Percentiles rank a stretch among this genome's conserved stretches.
Conservation (phyloP, 1,139 yeast genomes). For the Candida pseudoviswanathii region DNA sequence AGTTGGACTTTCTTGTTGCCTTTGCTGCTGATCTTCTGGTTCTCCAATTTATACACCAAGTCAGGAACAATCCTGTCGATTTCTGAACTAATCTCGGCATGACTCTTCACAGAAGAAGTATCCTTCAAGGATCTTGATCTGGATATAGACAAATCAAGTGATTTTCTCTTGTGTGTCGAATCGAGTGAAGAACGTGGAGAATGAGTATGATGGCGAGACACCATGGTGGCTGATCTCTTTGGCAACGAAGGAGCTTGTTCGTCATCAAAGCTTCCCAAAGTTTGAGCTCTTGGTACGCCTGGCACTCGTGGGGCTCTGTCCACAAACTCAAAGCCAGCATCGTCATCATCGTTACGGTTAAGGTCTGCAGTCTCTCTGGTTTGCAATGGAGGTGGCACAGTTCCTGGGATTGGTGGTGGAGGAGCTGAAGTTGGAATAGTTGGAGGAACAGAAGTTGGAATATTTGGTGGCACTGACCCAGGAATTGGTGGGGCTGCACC, state of each 20-base stretch:
- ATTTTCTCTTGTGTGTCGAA: slow-evolving; percentile 12
- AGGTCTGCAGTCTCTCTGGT: not conserved
- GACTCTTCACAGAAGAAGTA: slow-evolving; percentile 26
- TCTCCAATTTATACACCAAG: slow-evolving; percentile 66
- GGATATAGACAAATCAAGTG: slow-evolving; percentile 13
- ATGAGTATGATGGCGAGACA: slow-evolving; percentile 19
- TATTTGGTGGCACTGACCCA: slow-evolving; percentile 9
- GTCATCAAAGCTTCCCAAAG: not conserved
- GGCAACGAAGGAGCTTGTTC: slow-evolving; percentile 18
- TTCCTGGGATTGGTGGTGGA: slow-evolving; percentile 6
- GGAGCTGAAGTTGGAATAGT: slow-evolving; percentile 1
- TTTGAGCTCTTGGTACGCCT: slow-evolving; percentile 2
- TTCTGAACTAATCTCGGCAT: slow-evolving; percentile 31
- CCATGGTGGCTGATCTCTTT: slow-evolving; percentile 27
- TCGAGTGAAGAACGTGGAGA: slow-evolving; percentile 30
- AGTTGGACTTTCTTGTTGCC: slow-evolving; percentile 38
- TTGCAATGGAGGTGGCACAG: slow-evolving; percentile 5
- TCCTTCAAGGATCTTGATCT: slow-evolving; percentile 23
- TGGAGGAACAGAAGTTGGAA: slow-evolving; percentile 8
- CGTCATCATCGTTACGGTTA: slow-evolving; percentile 1
- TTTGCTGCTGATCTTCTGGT: slow-evolving; percentile 56
- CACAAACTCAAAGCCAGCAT: slow-evolving; percentile 18
- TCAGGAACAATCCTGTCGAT: slow-evolving; percentile 48
- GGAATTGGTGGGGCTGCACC: slow-evolving; percentile 10
- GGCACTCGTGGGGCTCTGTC: slow-evolving; percentile 10